Conservation (phyloP, 192 early-diverging fungal species). For the Umbelopsis sp. region DNA sequence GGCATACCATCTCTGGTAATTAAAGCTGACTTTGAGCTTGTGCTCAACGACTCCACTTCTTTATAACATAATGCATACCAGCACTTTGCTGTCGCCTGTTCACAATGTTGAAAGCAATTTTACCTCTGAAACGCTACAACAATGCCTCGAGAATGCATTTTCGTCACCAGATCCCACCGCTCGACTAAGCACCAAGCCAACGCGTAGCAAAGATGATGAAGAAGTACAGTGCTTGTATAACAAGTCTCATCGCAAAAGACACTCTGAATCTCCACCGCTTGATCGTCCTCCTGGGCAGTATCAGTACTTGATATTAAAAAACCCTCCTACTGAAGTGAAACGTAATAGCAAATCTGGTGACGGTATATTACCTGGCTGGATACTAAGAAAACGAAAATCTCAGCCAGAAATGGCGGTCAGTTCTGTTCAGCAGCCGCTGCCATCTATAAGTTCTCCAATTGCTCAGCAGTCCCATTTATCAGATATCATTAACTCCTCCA, state of each 20-base stretch:
- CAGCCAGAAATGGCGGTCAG: conserved; percentile 3
- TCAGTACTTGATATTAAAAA: neutral
- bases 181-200: neutral
- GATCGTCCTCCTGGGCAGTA: neutral
- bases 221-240: neutral
- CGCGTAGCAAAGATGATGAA: neutral
- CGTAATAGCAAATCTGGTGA: neutral
- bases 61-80: neutral
- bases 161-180: neutral
- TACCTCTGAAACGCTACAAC: neutral
- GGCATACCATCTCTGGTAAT: conserved; percentile 2
- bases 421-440: neutral
- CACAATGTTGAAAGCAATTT: neutral
- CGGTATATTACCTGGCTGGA: neutral
- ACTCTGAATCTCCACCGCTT: neutral
- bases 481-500: neutral
- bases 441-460: neutral
- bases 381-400: conserved; percentile 10
- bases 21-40: neutral
- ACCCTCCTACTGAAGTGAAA: neutral
- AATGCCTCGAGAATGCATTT: neutral
- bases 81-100: neutral
- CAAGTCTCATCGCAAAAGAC: conserved; percentile 3
- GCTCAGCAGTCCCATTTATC: neutral
- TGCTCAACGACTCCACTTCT: neutral